Evolutionary conservation across 192 early-diverging fungal genomes (phyloP), one percentile per base, ranked within the genome.

Genomic region (Coemansia sp.): DNA sequence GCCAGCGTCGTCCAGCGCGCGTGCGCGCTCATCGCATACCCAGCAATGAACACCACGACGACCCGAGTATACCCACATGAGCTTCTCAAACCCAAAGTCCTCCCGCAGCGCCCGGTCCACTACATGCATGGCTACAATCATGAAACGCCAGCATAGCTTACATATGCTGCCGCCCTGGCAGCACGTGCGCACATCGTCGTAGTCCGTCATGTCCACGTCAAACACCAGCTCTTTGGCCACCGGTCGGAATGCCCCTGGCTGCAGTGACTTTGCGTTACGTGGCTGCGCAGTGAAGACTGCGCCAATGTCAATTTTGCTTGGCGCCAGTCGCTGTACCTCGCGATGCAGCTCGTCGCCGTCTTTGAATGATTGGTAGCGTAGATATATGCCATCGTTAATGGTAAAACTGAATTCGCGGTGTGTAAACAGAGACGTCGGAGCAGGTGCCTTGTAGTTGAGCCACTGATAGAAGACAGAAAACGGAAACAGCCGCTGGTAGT

Each of bases 201-300:
- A 98, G 77, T 98, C 97, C 1, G 94, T 96, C 94, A 98, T 94
- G 85, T 98, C 97, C 62, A 98, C 96, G 89, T 98, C 97, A 85
- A 98, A 94, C 27, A 98, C 92, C 41, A 98, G 80, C 69, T 98
- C 97, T 62, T 94, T 90, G 56, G 92, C 82, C 9, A 88, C 72
- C 0, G 97, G 91, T 10, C 82, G 71, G 66, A 96, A 94, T 7
- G 86, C 88, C 4, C 85, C 84, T 2, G 90, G 83, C 37, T 75
- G 69, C 16, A 94, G 73, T 19, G 85, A 83, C 67, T 92, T 94
- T 55, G 89, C 92, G 47, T 97, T 88, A 65, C 87, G 91, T 16
- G 97, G 97, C 66, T 62, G 72, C 12, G 85, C 81, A 59, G 91
- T 94, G 80, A 96, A 98, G 17, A 98, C 85, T 21, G 97, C 97